A percentile compares a stretch with the other conserved stretches of the same genome.
Evolutionary conservation across 2,329 filamentous ascomycete genomes (phyloP).

Genomic region (Triangularia verruculosa): DNA sequence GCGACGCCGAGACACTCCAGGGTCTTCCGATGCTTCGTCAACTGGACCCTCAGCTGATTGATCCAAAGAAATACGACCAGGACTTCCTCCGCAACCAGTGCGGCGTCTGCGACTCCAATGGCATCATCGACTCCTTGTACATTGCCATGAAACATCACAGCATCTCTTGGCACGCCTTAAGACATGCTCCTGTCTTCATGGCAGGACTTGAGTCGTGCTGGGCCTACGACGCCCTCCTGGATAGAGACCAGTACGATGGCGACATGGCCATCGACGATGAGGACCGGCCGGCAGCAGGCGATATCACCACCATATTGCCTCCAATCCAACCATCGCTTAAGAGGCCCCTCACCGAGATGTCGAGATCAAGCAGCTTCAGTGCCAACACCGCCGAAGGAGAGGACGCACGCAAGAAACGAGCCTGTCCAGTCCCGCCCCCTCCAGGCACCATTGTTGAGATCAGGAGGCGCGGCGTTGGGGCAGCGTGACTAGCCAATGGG

Average conservation of each 20-base stretch:
- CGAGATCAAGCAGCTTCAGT: slow-evolving; percentile 46
- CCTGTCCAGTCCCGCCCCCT: slow-evolving; percentile 25
- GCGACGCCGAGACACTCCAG: slow-evolving; percentile 52
- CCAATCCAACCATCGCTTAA: slow-evolving; percentile 43
- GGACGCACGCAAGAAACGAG: slow-evolving; percentile 34
- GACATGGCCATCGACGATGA: slow-evolving; percentile 36
- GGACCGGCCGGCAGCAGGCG: slow-evolving; percentile 44
- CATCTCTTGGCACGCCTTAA: slow-evolving; percentile 55
- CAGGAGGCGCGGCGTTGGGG: slow-evolving; percentile 34
- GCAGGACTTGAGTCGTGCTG: slow-evolving; percentile 55
- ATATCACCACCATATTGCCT: slow-evolving; percentile 35
- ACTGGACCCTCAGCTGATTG: slow-evolving; percentile 44
- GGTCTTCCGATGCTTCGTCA: slow-evolving; percentile 59
- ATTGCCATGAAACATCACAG: slow-evolving; percentile 54
- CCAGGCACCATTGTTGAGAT: slow-evolving; percentile 25
- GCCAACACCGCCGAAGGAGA: background rate
- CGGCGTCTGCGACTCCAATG: slow-evolving; percentile 52
- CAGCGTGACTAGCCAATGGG: slow-evolving; percentile 23
- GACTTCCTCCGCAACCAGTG: slow-evolving; percentile 53
- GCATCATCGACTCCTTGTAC: slow-evolving; percentile 58
- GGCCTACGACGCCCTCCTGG: slow-evolving; percentile 50
- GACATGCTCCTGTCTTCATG: slow-evolving; percentile 46
- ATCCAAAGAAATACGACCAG: slow-evolving; percentile 43
- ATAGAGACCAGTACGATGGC: slow-evolving; percentile 40
- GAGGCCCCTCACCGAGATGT: slow-evolving; percentile 51